Base-by-base conservation (phyloP, 2,329 filamentous ascomycete genomes). In the Xylaria arbuscula region DNA sequence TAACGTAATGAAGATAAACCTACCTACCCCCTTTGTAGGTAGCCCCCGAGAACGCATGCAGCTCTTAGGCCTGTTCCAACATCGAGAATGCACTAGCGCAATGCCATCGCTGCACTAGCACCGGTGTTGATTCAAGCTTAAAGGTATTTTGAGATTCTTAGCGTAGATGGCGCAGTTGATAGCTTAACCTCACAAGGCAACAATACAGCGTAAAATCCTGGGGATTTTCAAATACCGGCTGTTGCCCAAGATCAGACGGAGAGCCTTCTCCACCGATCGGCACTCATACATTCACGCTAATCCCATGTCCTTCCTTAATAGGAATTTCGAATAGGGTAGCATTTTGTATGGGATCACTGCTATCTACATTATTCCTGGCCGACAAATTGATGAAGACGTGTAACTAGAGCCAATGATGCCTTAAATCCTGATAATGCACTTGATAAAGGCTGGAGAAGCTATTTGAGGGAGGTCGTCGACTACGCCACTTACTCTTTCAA, bases 221-320 rank as follows among this genome's bases (percentile, higher is more conserved):
- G 58, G 50, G 47, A 6, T 24, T 61, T 19, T 51, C 45, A 51
- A 51, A 66, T 62, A 42, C 45, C 42, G 32, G n/a, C 36, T 19
- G 11, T 22, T 22, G 7, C 24, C 10, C 34, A 36, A 38, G 19
- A 13, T 5, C 9, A 55, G 7, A 60, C 45, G 60, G 58, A 47
- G 19, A 42, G 36, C 3, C 8, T 15, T 63, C 59, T 59, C 65
- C 59, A 42, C 54, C 50, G 59, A 63, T 67, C 54, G 55, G n/a
- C 60, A 28, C 40, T 55, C 28, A 51, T 32, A 40, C 45, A 32
- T 34, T 36, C 28, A 47, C 53, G 34, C 50, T 45, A 24, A 13
- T 17, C 8, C 34, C 11, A 55, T 42, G 42, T 61, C 61, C 66
- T 64, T 68, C 61, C 61, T 55, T 24, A 47, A 58, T 67, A 48